Percentiles rank a stretch among this genome's conserved stretches.
Conservation (phyloP, 2,329 filamentous ascomycete species). For the Pyrenophora tritici-repentis region DNA sequence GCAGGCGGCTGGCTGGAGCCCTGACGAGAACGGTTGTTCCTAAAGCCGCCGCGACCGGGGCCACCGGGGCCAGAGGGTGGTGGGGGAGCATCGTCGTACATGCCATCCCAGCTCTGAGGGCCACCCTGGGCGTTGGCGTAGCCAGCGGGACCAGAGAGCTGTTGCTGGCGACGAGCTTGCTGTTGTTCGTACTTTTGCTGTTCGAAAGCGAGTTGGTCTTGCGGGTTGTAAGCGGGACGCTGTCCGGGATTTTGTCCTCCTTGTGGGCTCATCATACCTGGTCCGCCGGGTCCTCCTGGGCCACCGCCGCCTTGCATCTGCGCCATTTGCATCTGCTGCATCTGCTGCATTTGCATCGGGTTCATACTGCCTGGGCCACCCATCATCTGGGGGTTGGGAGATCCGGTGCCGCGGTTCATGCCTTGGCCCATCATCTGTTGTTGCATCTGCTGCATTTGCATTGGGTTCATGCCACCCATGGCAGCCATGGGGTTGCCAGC, state of each 20-base stretch:
- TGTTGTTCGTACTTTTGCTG: slow-evolving; percentile 79
- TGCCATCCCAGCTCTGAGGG: slow-evolving; percentile 93
- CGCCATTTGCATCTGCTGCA: slow-evolving; percentile 68
- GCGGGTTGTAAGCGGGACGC: slow-evolving; percentile 65
- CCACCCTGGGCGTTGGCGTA: slow-evolving; percentile 60
- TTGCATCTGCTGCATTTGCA: slow-evolving; percentile 50
- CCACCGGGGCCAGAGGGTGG: slow-evolving; percentile 61
- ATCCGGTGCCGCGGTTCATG: slow-evolving; percentile 40
- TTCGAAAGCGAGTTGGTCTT: slow-evolving; percentile 75
- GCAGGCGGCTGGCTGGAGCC: slow-evolving; percentile 49
- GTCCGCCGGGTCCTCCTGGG: slow-evolving; percentile 27
- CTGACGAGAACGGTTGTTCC: slow-evolving; percentile 45
- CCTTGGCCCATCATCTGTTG: slow-evolving; percentile 43
- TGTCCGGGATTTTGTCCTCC: slow-evolving; percentile 27
- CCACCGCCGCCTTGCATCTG: slow-evolving; percentile 56
- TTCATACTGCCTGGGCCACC: slow-evolving; percentile 64
- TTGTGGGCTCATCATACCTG: slow-evolving; percentile 29
- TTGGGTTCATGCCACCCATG: slow-evolving; percentile 66
- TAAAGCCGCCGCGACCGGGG: slow-evolving; percentile 44
- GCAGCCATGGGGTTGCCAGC: slow-evolving; percentile 48
- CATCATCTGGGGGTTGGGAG: slow-evolving; percentile 41
- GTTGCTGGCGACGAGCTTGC: slow-evolving; percentile 60
- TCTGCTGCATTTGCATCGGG: slow-evolving; percentile 68
- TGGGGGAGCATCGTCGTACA: slow-evolving; percentile 95
- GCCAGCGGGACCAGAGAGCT: slow-evolving; percentile 45